These are phyloP conservation scores for Ceratocystis colombiana DNA, from an alignment of 2,329 filamentous ascomycete species.

Conservation along the genomic window DNA sequence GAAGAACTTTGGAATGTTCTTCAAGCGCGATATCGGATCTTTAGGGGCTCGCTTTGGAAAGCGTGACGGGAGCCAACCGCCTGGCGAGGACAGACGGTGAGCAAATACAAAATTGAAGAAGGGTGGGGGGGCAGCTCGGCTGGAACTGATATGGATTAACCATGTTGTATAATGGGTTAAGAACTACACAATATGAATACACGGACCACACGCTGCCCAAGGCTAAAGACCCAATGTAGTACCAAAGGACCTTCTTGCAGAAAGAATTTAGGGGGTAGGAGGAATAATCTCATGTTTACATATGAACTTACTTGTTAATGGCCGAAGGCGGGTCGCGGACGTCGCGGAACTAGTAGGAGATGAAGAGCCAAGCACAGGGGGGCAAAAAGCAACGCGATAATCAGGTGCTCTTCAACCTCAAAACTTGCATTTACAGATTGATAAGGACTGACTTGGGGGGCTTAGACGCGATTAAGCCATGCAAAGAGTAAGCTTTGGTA, in stretches of 20 bases:
- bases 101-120: not conserved
- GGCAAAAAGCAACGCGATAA: no score
- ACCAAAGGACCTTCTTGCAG: constrained; percentile 5
- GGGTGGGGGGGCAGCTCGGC: not conserved
- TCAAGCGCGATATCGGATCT: constrained; percentile 72
- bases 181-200: not conserved
- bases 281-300: not conserved
- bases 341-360: not conserved
- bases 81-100: constrained; percentile 25
- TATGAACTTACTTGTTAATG: not conserved
- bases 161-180: not conserved
- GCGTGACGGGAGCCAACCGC: constrained; percentile 39
- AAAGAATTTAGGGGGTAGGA: not conserved
- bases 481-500: no score
- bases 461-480: no score
- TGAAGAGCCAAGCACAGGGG: not conserved
- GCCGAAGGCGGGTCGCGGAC: not conserved
- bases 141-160: not conserved
- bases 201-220: constrained; percentile 2
- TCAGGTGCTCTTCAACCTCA: not conserved
- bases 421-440: not conserved
- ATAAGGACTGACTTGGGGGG: not conserved
- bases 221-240: not conserved
- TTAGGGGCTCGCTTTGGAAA: constrained; percentile 65
- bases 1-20: constrained; percentile 94